Conservation (phyloP, 2,329 filamentous ascomycete genomes). For the Paracamarosporium sp. region DNA sequence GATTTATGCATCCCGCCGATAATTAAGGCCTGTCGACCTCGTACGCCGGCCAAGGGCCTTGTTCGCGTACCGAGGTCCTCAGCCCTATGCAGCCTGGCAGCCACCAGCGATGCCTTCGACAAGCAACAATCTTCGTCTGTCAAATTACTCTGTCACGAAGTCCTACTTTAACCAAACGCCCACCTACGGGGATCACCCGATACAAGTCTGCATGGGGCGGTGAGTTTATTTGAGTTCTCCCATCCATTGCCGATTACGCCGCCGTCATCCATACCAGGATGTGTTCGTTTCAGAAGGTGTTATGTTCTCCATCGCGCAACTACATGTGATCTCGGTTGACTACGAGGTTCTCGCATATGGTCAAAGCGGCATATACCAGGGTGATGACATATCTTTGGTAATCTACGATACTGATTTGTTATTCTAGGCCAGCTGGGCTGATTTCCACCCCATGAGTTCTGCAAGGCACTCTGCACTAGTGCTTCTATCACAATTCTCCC, state of each 20-base stretch:
- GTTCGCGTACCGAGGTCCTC: background rate
- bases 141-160: no score
- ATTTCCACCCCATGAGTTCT: background rate
- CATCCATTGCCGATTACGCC: no score
- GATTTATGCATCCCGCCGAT: background rate
- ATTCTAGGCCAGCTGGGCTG: background rate
- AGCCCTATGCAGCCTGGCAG: no score
- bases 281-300: background rate
- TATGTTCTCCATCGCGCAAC: background rate
- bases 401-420: no score
- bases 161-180: no score
- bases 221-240: no score
- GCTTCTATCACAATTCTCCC: background rate
- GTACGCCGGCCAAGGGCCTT: background rate
- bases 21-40: background rate
- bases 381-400: no score
- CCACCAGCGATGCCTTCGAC: no score
- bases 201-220: no score
- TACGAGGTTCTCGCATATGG: background rate
- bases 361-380: background rate
- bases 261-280: background rate
- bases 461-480: background rate
- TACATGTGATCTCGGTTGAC: background rate
- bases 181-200: no score
- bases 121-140: no score